Conservation (phyloP, 169 alveolate species). For the Plasmodium cynomolgi region DNA sequence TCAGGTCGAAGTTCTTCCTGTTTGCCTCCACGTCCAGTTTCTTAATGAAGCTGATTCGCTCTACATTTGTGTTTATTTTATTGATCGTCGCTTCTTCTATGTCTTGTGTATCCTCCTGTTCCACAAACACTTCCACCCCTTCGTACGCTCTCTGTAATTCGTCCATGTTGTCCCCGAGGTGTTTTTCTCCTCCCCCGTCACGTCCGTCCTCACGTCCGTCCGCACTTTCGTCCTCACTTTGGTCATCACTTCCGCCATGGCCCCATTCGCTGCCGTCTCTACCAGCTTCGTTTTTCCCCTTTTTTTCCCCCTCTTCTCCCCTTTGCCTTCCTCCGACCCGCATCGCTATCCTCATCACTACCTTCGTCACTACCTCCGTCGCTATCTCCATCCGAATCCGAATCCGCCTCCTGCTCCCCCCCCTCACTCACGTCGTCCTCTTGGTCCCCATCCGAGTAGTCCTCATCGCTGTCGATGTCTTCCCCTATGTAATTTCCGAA, state of each 20-base stretch:
- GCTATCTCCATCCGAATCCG: constrained; percentile 79
- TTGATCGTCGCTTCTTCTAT: constrained; percentile 97
- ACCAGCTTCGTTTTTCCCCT: constrained; percentile 27
- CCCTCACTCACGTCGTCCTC: constrained; percentile 30
- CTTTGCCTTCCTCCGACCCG: constrained; percentile 74
- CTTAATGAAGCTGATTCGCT: constrained; percentile 78
- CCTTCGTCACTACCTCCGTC: constrained; percentile 74
- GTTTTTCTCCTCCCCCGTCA: constrained; percentile 20
- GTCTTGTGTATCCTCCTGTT: constrained; percentile 99
- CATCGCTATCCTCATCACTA: constrained; percentile 8
- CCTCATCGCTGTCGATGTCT: constrained; percentile 88
- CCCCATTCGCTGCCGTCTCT: constrained; percentile 12
- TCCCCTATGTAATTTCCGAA: constrained; percentile 99
- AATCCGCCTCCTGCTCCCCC: constrained; percentile 83
- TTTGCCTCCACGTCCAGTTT: constrained; percentile 83
- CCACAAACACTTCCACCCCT: constrained; percentile 87
- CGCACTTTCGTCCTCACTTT: constrained; percentile 81
- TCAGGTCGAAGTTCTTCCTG: constrained; percentile 82
- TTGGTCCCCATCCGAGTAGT: constrained; percentile 57
- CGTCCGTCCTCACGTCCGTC: constrained; percentile 27
- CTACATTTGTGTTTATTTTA: constrained; percentile 91
- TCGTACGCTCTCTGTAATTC: constrained; percentile 80
- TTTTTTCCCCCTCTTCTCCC: constrained; percentile 23
- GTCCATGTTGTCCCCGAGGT: constrained; percentile 74
- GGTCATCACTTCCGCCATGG: constrained; percentile 74